Evolutionary conservation across 2,329 filamentous ascomycete genomes (phyloP).

Genomic region (Paecilomyces sp.): DNA sequence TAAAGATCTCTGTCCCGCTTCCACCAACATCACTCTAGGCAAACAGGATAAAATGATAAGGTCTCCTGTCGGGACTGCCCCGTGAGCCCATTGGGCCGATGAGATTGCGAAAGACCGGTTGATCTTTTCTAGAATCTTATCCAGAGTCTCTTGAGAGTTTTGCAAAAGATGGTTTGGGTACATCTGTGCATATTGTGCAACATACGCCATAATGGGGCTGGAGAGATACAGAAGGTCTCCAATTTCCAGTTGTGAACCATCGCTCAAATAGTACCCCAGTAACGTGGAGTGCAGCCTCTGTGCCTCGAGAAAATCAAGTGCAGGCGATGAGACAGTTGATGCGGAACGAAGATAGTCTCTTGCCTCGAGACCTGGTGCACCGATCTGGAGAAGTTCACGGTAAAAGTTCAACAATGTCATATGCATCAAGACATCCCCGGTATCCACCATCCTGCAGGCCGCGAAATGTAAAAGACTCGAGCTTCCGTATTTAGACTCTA

Average conservation of each 20-base stretch:
- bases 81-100: slow-evolving; percentile 45
- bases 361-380: slow-evolving; percentile 26
- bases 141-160: slow-evolving; percentile 29
- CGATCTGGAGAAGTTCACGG: slow-evolving; percentile 44
- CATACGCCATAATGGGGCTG: slow-evolving; percentile 50
- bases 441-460: slow-evolving; percentile 49
- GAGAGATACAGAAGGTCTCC: slow-evolving; percentile 49
- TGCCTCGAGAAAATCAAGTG: slow-evolving; percentile 47
- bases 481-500: slow-evolving; percentile 40
- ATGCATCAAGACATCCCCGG: slow-evolving; percentile 53
- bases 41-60: slow-evolving; percentile 52
- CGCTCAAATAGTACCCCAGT: slow-evolving; percentile 45
- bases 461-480: slow-evolving; percentile 49
- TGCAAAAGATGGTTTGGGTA: slow-evolving; percentile 51
- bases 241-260: slow-evolving; percentile 39
- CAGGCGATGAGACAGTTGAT: slow-evolving; percentile 32
- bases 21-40: slow-evolving; percentile 47
- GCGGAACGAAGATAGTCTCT: slow-evolving; percentile 23
- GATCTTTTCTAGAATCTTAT: slow-evolving; percentile 42
- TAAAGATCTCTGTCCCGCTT: slow-evolving; percentile 29
- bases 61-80: slow-evolving; percentile 48
- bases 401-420: slow-evolving; percentile 54
- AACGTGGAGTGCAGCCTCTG: slow-evolving; percentile 45
- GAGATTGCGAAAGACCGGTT: slow-evolving; percentile 38
- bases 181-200: slow-evolving; percentile 48